These are phyloP conservation scores for Phlyctochytrium planicorne DNA, from an alignment of 192 early-diverging fungal species.

Conservation along the genomic window DNA sequence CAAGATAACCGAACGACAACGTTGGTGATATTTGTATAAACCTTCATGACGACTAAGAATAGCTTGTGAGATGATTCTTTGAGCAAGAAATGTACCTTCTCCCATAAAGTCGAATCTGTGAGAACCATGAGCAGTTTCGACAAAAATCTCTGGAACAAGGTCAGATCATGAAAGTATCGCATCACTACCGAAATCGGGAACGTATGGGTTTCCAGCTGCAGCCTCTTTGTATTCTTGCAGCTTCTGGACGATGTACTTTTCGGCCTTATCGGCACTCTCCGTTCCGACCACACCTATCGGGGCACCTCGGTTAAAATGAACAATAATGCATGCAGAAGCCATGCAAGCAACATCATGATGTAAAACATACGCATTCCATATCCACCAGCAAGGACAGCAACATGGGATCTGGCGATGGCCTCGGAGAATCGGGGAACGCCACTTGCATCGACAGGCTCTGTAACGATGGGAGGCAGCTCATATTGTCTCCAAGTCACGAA, in stretches of 20 bases:
- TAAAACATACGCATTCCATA: conserved; percentile 15
- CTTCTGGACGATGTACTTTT: conserved; percentile 40
- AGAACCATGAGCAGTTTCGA: conserved; percentile 58
- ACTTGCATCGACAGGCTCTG: neutral
- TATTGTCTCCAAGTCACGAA: neutral
- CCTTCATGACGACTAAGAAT: conserved; percentile 50
- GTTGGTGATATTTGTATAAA: conserved; percentile 71
- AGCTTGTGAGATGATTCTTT: conserved; percentile 1
- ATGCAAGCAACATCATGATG: neutral
- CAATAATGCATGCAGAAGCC: neutral
- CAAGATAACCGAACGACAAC: conserved; percentile 71
- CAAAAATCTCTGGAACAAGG: conserved; percentile 58
- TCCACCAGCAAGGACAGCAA: conserved; percentile 6
- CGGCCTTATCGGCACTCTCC: conserved; percentile 45
- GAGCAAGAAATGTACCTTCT: conserved; percentile 42
- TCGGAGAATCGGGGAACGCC: conserved; percentile 8
- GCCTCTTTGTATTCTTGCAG: conserved; percentile 31
- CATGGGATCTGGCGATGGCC: conserved; percentile 2
- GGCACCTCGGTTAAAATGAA: conserved; percentile 18
- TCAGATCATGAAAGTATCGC: conserved; percentile 21
- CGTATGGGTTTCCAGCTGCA: conserved; percentile 6
- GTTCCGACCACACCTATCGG: conserved; percentile 59
- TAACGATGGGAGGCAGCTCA: neutral
- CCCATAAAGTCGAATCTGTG: conserved; percentile 76
- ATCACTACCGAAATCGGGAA: neutral